Conservation (phyloP, 805 yeast genomes). For the Hanseniaspora meyeri region DNA sequence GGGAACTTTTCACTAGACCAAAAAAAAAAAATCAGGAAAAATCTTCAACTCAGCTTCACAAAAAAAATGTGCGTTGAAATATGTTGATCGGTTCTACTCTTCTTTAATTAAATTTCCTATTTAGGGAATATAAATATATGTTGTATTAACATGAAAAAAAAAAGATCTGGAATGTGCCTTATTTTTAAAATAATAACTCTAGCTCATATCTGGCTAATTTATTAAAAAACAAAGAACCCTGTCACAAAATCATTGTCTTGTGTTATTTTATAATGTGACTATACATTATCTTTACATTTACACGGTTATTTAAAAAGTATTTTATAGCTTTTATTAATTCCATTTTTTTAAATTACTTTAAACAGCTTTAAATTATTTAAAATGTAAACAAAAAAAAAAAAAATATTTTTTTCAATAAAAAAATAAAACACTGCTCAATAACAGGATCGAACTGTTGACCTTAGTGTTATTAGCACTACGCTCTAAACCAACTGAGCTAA, state of each 20-base stretch:
- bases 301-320: too few relatives aligned
- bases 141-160: neutral
- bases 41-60: neutral
- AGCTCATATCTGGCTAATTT: too few relatives aligned
- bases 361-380: neutral
- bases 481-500: conserved; percentile 14
- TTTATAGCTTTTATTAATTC: too few relatives aligned
- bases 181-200: too few relatives aligned
- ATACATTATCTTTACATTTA: too few relatives aligned
- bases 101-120: conserved; percentile 1
- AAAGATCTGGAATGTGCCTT: too few relatives aligned
- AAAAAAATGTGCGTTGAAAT: too few relatives aligned
- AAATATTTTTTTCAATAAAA: neutral
- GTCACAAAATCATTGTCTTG: too few relatives aligned
- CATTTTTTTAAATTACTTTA: too few relatives aligned
- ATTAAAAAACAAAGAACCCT: too few relatives aligned
- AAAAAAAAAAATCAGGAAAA: conserved; percentile 17
- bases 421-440: conserved; percentile 9
- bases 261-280: too few relatives aligned
- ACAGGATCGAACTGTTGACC: conserved; percentile 15
- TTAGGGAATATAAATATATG: neutral
- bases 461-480: conserved; percentile 14
- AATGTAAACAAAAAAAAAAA: neutral
- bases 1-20: conserved; percentile 24
- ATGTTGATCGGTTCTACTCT: neutral